Percentiles rank a stretch among this genome's conserved stretches.
These are phyloP conservation scores for Leccinum solheimii DNA, from an alignment of 1,284 basidiomycete genomes.

Conservation along the genomic window DNA sequence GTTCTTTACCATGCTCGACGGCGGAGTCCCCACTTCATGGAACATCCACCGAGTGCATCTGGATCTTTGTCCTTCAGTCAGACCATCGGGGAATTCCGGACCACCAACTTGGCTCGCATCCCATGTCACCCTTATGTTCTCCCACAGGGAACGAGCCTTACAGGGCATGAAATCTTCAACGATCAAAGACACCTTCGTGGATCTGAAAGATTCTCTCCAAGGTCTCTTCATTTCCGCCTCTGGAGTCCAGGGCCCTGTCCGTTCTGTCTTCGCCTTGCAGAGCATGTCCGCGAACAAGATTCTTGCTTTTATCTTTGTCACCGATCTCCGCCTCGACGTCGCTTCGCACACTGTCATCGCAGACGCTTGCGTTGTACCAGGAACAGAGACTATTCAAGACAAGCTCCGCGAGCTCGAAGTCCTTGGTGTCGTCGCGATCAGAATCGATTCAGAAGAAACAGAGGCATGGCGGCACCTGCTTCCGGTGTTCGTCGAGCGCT, in stretches of 20 bases:
- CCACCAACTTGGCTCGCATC: constrained; percentile 33
- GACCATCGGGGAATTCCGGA: constrained; percentile 6
- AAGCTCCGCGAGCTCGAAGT: constrained; percentile 9
- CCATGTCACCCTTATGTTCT: constrained; percentile 35
- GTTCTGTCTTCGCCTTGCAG: constrained; percentile 34
- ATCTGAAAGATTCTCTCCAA: constrained; percentile 38
- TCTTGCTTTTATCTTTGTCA: constrained; percentile 44
- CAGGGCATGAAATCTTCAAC: constrained; percentile 3
- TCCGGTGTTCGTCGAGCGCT: constrained; percentile 50
- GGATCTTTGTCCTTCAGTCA: constrained; percentile 37
- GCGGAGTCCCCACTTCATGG: constrained; percentile 31
- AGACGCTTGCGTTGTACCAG: constrained; percentile 46
- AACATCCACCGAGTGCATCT: constrained; percentile 46
- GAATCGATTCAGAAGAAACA: constrained; percentile 32
- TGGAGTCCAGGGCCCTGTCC: constrained; percentile 19
- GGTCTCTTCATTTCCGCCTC: constrained; percentile 31
- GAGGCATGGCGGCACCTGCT: constrained; percentile 49
- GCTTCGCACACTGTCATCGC: constrained; percentile 45
- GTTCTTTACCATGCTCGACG: constrained; percentile 33
- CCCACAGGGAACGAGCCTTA: constrained; percentile 27
- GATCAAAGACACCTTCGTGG: constrained; percentile 27
- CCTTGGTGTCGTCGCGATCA: constrained; percentile 14
- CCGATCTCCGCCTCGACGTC: constrained; percentile 44
- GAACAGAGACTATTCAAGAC: constrained; percentile 16
- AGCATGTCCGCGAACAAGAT: constrained; percentile 26